A percentile compares a stretch with the other conserved stretches of the same genome.
These are phyloP conservation scores for Mycena vitilis DNA, from an alignment of 768 basidiomycete genomes.

Conservation along the genomic window DNA sequence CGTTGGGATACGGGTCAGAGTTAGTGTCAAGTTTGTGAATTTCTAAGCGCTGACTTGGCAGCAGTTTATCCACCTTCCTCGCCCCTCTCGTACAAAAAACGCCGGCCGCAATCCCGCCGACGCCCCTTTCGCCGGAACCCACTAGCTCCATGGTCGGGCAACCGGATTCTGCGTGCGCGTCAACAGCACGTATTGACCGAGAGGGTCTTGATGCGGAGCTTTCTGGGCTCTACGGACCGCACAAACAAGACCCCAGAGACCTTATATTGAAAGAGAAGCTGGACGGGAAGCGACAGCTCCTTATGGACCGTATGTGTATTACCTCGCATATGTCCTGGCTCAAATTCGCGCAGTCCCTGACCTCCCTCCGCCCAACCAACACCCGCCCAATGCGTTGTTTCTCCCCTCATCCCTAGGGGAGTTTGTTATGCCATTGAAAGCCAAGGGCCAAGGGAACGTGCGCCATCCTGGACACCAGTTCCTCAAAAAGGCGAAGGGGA, in stretches of 20 bases:
- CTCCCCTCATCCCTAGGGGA: constrained; percentile 47
- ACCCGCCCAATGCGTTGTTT: constrained; percentile 46
- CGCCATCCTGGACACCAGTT: constrained; percentile 41
- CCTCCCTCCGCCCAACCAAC: constrained; percentile 64
- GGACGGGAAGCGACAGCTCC: constrained; percentile 53
- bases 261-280: constrained; percentile 67
- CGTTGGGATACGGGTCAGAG: constrained; percentile 38
- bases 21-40: constrained; percentile 1
- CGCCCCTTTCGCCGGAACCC: constrained; percentile 38
- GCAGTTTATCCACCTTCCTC: constrained; percentile 55
- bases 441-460: constrained; percentile 18
- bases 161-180: constrained; percentile 22
- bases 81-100: constrained; percentile 41
- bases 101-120: constrained; percentile 11
- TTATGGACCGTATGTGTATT: constrained; percentile 66
- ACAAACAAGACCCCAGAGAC: constrained; percentile 43
- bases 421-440: constrained; percentile 42
- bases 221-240: constrained; percentile 45
- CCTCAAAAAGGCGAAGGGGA: constrained; percentile 68
- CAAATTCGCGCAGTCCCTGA: constrained; percentile 59
- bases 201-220: constrained; percentile 47
- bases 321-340: constrained; percentile 7
- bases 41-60: constrained; percentile 9
- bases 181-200: not conserved
- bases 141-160: constrained; percentile 49